Evolutionary conservation across 148 eudicot species (phyloP), one percentile per base, ranked within the genome.

Genomic region (Selenicereus undatus): DNA sequence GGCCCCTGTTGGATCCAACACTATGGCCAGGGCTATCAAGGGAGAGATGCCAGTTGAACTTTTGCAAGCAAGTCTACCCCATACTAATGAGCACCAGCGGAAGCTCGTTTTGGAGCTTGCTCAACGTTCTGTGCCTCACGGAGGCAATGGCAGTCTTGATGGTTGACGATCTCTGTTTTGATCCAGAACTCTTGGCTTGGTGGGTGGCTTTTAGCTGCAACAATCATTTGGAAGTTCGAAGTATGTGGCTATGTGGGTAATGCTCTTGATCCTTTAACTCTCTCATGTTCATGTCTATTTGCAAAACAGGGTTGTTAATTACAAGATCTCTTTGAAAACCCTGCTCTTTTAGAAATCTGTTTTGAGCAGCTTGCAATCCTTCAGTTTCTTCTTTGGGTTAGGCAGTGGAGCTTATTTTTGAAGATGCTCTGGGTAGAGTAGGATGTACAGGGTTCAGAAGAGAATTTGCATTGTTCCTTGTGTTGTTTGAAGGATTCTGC

Each of bases 11-110:
- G 83, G 85, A 73, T 70, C 93, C 21, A 96, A 91, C 5, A 5
- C 5, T 81, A 88, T 91, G 26, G 90, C 93, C 9, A 82, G 83
- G 64, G 96, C 94, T 78, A 87, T 93, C 21, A 91, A 87, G 82
- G 85, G 87, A 54, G 99, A 95, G 85, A 95, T 95, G 99, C 99
- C 99, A 17, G 93, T 92, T 52, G 99, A 95, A 83, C 93, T 95
- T 76, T 86, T 93, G 56, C 90, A 92, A 60, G 93, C 97, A 74
- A 92, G 97, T 87, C 92, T 95, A 82, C 97, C 99, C 21, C 99
- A 95, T 84, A 95, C 97, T 54, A 86, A 86, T 66, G 93, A 93
- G 72, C 89, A 83, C 69, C 99, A 95, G 77, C 84, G 88, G 77
- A 92, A 95, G 86, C 87, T 91, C 78, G 79, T 95, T 54, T 30